Base-by-base conservation (phyloP, 2,329 filamentous ascomycete genomes). In the Stemphylium lycopersici region DNA sequence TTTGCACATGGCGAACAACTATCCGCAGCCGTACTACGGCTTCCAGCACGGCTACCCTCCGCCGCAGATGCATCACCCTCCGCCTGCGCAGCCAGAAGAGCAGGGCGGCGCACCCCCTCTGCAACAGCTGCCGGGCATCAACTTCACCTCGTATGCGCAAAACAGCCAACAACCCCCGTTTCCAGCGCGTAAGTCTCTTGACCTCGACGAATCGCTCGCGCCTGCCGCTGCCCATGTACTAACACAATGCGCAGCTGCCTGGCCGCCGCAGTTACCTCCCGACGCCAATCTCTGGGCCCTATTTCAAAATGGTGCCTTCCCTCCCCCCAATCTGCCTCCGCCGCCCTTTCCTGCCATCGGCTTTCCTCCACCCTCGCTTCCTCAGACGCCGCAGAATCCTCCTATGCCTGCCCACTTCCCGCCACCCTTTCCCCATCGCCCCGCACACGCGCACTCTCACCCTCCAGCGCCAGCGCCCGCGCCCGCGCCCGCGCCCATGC, bases 281-380 rank as follows among this genome's bases (percentile, higher is more conserved):
- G 58, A 76, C 33, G 71, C 73, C n/a, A 66, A 68, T 6, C 57
- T 73, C 20, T 69, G 66, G 62, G 67, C 71, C n/a, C 74, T 64
- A 39, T 44, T 69, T 48, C 63, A 66, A 36, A 62, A 58, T 40
- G 63, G 62, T 34, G 55, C 59, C 42, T 55, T 68, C 31, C 61
- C 63, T 48, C 64, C 66, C n/a, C 69, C 70, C 20, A 66, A 65
- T 6, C 56, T 63, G n/a, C 61, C 67, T 22, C 65, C 52, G 26
- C 52, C 52, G 37, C 52, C 52, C 18, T 52, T 55, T 24, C 42
- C 48, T 16, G 22, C 16, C 52, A 52, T 52, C 38, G 58, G 57
- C 34, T 55, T 68, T 10, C 59, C 63, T 47, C 64, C 68, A 31
- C 65, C 71, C 18, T 66, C 63, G 10, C 58, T 62, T 26, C 60